Evolutionary conservation across 768 basidiomycete genomes (phyloP).

Genomic region (Lactarius sp.): DNA sequence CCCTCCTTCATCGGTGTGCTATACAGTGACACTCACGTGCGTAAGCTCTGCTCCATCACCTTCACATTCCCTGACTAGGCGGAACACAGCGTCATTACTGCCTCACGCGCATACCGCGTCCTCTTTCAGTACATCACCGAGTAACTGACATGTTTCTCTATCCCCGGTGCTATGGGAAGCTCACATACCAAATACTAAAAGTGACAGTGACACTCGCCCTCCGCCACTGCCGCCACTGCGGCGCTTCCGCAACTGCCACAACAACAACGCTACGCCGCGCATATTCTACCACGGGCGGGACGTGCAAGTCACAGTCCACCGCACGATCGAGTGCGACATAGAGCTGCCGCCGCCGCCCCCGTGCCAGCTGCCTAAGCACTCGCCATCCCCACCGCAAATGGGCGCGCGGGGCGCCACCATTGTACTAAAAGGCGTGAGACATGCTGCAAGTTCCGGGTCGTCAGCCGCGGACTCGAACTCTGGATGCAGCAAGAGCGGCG

Average conservation of each 20-base stretch:
- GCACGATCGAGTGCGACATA: slow-evolving; percentile 11
- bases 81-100: slow-evolving; percentile 11
- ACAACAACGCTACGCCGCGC: neutral
- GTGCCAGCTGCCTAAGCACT: slow-evolving; percentile 2
- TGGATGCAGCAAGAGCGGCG: neutral
- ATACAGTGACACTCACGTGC: slow-evolving; percentile 13
- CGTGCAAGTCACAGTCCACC: slow-evolving; percentile 13
- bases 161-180: neutral
- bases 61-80: neutral
- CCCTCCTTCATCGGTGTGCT: neutral
- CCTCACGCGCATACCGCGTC: slow-evolving; percentile 14
- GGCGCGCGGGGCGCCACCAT: neutral
- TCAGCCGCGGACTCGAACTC: neutral
- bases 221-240: slow-evolving; percentile 9
- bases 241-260: neutral
- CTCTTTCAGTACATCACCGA: slow-evolving; percentile 19
- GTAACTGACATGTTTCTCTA: neutral
- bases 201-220: neutral
- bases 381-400: neutral
- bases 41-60: neutral
- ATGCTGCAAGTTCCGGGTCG: neutral
- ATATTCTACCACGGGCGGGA: slow-evolving; percentile 1
- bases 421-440: neutral
- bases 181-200: neutral
- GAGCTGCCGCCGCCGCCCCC: neutral